A percentile compares a stretch with the other conserved stretches of the same genome.
Conservation (phyloP, 805 yeast genomes). For the Candida khao-thaluensis region DNA sequence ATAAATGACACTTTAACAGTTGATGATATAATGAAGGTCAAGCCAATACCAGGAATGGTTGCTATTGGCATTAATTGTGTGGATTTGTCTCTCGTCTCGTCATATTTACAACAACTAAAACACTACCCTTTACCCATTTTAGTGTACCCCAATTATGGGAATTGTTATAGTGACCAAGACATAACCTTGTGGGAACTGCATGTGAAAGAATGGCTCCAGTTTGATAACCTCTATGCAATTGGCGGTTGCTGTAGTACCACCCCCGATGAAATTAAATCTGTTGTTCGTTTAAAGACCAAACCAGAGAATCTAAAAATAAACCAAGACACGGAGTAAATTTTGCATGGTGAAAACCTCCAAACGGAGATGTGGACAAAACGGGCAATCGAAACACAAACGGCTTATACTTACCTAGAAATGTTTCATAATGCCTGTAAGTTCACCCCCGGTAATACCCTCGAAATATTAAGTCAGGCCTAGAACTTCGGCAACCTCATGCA, state of each 20-base stretch:
- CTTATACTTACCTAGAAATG: too few species aligned
- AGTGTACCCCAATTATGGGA: constrained; percentile 77
- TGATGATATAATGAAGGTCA: background rate
- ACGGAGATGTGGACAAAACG: too few species aligned
- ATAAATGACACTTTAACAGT: constrained; percentile 18
- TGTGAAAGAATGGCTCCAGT: constrained; percentile 8
- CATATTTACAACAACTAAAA: constrained; percentile 29
- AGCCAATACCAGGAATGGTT: constrained; percentile 30
- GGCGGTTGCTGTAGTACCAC: constrained; percentile 80
- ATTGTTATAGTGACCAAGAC: constrained; percentile 10
- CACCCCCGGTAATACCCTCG: too few species aligned
- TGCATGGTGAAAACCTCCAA: too few species aligned
- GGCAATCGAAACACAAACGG: too few species aligned
- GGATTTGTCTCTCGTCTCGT: constrained; percentile 40
- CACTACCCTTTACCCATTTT: constrained; percentile 39
- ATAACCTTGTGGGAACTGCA: constrained; percentile 22
- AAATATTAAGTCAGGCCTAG: too few species aligned
- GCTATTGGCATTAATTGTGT: constrained; percentile 74
- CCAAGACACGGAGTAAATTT: too few species aligned
- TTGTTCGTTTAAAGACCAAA: too few species aligned
- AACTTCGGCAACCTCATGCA: too few species aligned
- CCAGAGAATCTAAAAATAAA: too few species aligned
- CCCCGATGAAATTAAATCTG: constrained; percentile 32
- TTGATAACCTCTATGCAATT: constrained; percentile 40
- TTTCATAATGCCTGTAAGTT: too few species aligned